These are phyloP conservation scores for Rhodomyrtus psidioides DNA, from an alignment of 441 rosid species.

Conservation along the genomic window DNA sequence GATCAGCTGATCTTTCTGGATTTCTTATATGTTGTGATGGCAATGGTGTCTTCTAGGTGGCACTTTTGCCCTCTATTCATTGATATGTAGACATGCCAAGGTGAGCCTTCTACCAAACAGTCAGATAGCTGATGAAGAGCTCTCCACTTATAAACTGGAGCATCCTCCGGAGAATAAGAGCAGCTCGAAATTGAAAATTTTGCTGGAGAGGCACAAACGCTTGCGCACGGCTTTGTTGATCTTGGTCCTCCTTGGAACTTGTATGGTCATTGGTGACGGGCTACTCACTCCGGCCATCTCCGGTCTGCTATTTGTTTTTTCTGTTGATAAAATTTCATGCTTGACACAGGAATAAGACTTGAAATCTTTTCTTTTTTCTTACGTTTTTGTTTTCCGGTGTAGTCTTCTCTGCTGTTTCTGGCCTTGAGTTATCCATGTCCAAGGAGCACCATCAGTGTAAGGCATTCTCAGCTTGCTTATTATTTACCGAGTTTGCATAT, in stretches of 20 bases:
- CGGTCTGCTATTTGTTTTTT: slow-evolving; percentile 23
- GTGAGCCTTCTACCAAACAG: slow-evolving; percentile 91
- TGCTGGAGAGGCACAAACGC: slow-evolving; percentile 67
- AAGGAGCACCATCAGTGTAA: slow-evolving; percentile 8
- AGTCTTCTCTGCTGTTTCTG: slow-evolving; percentile 11
- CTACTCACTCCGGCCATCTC: slow-evolving; percentile 97
- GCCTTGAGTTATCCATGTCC: slow-evolving; percentile 9
- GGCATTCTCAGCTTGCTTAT: background rate
- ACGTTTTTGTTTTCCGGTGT: background rate
- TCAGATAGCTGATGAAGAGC: slow-evolving; percentile 86
- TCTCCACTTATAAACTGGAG: slow-evolving; percentile 84
- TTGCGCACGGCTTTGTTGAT: slow-evolving; percentile 82
- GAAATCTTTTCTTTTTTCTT: background rate
- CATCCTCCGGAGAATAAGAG: slow-evolving; percentile 50
- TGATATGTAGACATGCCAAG: slow-evolving; percentile 85
- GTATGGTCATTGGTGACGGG: slow-evolving; percentile 99
- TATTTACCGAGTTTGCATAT: background rate
- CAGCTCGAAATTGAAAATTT: slow-evolving; percentile 50
- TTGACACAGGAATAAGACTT: background rate
- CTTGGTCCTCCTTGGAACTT: slow-evolving; percentile 93
- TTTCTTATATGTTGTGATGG: background rate
- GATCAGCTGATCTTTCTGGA: background rate
- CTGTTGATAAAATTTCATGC: background rate
- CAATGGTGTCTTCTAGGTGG: slow-evolving; percentile 47
- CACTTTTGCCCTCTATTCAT: slow-evolving; percentile 87